Base-by-base conservation (phyloP, 345 rosid species). In the Eucalyptus regnans region DNA sequence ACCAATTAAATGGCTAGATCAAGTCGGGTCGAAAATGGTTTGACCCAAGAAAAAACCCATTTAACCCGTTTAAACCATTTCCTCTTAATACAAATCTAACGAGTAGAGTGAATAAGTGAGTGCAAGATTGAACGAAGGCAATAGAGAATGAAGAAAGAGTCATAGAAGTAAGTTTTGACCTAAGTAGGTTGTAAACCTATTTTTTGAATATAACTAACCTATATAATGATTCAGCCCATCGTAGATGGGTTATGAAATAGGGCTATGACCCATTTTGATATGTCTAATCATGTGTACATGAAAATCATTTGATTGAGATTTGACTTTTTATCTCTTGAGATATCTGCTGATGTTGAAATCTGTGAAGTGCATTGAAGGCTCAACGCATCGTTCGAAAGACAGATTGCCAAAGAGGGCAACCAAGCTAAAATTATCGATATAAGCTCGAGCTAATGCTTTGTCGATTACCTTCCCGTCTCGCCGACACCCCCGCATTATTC, bases 191-290 rank as follows among this genome's bases (percentile, higher is more conserved):
- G 1, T 23, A 56, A 23, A 56, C 58, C 58, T 9, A 56, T 23
- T 9, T 56, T 23, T 0, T 23, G 5, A 56, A 9, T 56, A 23
- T 56, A 56, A 56, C 2, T 2, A 0, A 56, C 6, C 4, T 5
- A 56, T 56, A 56, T 8, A 56, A 56, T 56, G 12, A 56, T 23
- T 56, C 3, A 5, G 12, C 29, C 12, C 29, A 56, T 56, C 2
- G 12, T 23, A 56, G 3, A 56, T 56, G 29, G 2, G 29, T 56
- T 56, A 56, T 22, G 29, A 52, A 52, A 52, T 52, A 9, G 4
- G 25, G 10, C 4, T 3, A 52, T 20, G 58, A 52, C 58, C 10
- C 25, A 52, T 20, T 20, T 20, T 23, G 29, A 56, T 5, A 56
- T 23, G 13, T 56, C 62, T 56, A 9, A 4, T 22, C 3, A 0